phyloP scores from a whole-genome alignment of 371 early-diverging fungal genomes.

The Basidiobolus meristosporus region DNA sequence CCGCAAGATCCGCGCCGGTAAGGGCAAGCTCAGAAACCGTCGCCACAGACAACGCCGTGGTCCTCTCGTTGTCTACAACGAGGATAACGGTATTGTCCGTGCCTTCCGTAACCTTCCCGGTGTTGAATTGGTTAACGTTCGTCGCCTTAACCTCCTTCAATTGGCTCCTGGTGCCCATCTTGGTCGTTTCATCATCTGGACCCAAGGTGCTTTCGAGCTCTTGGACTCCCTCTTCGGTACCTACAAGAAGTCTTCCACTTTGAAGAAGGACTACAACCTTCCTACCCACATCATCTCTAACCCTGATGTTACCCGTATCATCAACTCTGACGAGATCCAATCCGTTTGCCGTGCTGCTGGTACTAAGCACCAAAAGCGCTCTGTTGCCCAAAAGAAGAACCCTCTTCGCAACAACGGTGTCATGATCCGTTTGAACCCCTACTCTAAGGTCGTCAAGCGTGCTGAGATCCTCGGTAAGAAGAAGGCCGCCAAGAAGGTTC shows the following conservation, averaged over 20 bases:
- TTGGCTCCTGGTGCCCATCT: constrained; percentile 99
- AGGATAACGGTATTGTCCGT: constrained; percentile 87
- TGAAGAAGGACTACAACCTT: constrained; percentile 90
- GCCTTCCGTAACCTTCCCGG: constrained; percentile 99
- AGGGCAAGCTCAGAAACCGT: constrained; percentile 99
- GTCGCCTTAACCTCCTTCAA: constrained; percentile 91
- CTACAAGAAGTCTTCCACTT: constrained; percentile 50
- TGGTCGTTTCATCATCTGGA: constrained; percentile 99
- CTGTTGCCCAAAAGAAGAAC: constrained; percentile 93
- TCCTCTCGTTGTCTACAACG: constrained; percentile 92
- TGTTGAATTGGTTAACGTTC: constrained; percentile 89
- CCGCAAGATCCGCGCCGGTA: constrained; percentile 95
- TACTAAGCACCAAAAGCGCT: constrained; percentile 60
- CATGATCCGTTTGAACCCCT: constrained; percentile 91
- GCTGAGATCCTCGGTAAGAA: constrained; percentile 38
- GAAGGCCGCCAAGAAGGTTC: no score
- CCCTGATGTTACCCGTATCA: constrained; percentile 90
- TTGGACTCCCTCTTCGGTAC: constrained; percentile 94
- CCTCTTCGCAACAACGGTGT: constrained; percentile 86
- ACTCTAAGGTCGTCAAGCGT: constrained; percentile 75
- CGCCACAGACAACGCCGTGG: constrained; percentile 97
- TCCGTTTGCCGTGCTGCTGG: constrained; percentile 80
- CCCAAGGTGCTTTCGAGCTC: constrained; percentile 87
- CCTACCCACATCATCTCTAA: constrained; percentile 80
- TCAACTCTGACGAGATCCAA: constrained; percentile 97